Evolutionary conservation across 371 early-diverging fungal genomes (phyloP).

Genomic region (Apophysomyces trapeziformis): DNA sequence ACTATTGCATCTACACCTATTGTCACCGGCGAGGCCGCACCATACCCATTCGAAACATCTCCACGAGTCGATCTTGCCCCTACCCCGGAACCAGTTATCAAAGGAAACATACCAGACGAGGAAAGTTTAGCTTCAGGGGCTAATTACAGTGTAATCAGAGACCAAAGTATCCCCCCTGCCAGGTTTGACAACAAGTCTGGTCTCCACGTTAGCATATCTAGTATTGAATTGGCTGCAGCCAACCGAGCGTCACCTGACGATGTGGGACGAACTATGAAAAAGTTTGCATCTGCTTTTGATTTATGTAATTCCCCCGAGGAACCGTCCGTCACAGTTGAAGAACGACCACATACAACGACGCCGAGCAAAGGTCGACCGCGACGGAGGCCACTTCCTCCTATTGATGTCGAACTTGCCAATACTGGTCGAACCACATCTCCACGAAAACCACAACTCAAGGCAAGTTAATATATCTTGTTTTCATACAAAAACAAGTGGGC

Average conservation of each 20-base stretch:
- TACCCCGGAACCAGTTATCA: slow-evolving; percentile 1
- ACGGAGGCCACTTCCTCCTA: slow-evolving; percentile 19
- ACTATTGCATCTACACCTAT: slow-evolving; percentile 31
- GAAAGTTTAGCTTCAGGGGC: slow-evolving; percentile 20
- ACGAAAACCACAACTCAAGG: background rate
- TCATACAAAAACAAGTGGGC: slow-evolving; percentile 12
- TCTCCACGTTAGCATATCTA: background rate
- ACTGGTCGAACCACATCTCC: slow-evolving; percentile 2
- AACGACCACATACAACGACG: slow-evolving; percentile 23
- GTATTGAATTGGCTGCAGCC: slow-evolving; percentile 8
- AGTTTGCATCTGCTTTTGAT: slow-evolving; percentile 27
- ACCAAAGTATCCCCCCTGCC: slow-evolving; percentile 18
- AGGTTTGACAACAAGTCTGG: slow-evolving; percentile 7
- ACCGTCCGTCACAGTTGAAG: background rate
- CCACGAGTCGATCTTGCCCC: slow-evolving; percentile 9
- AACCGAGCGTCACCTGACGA: background rate
- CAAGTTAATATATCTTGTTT: slow-evolving; percentile 13
- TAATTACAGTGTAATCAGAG: slow-evolving; percentile 23
- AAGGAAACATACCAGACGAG: slow-evolving; percentile 15
- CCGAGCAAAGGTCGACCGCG: slow-evolving; percentile 23
- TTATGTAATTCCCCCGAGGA: slow-evolving; percentile 15
- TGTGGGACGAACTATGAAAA: slow-evolving; percentile 19
- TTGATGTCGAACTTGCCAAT: slow-evolving; percentile 33
- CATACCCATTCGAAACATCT: slow-evolving; percentile 23
- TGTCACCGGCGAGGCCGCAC: background rate